Base-by-base conservation (phyloP, 2,329 filamentous ascomycete species). In the Sporothrix luriei region DNA sequence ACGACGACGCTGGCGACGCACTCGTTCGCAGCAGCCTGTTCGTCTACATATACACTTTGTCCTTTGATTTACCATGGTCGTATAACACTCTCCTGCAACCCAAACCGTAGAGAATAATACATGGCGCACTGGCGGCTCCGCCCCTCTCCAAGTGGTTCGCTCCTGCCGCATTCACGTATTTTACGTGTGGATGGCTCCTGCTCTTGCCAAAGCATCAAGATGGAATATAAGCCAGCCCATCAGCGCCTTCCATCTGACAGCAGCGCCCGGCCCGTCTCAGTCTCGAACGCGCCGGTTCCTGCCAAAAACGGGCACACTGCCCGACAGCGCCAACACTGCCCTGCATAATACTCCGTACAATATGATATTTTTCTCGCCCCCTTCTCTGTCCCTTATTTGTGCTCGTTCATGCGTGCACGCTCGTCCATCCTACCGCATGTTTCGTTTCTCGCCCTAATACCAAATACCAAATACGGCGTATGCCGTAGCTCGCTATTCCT, bases 111-210 rank as follows among this genome's bases (percentile, higher is more conserved):
- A 33, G 33, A 33, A 43, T 24, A 59, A 29, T 33, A 16, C 55
- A 21, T 11, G 52, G 52, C 52, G 52, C n/a, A 11, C 24, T 4
- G 61, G 43, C 19, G 61, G 61, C 61, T 49, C 61, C 61, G 43
- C 61, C 61, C 43, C 61, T 62, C 21, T 29, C 38, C 59, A 62
- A 46, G 38, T 62, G 59, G 49, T 33, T 65, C 61, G 61, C 26
- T 65, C 61, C 46, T 65, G 61, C 61, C 61, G 61, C 51, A 65
- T 65, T 65, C 61, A 49, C 61, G 24, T 33, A 33, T 48, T 19
- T 29, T 46, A 21, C 43, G 43, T 29, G 16, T n/a, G 46, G 19
- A 33, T 16, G 21, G 61, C 24, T 51, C 43, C 61, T 65, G 26
- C 59, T 19, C 38, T 21, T 10, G n/a, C 16, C 33, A 33, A 33